Evolutionary conservation across 2,329 filamentous ascomycete species (phyloP).

Genomic region (Fusarium drepaniforme): DNA sequence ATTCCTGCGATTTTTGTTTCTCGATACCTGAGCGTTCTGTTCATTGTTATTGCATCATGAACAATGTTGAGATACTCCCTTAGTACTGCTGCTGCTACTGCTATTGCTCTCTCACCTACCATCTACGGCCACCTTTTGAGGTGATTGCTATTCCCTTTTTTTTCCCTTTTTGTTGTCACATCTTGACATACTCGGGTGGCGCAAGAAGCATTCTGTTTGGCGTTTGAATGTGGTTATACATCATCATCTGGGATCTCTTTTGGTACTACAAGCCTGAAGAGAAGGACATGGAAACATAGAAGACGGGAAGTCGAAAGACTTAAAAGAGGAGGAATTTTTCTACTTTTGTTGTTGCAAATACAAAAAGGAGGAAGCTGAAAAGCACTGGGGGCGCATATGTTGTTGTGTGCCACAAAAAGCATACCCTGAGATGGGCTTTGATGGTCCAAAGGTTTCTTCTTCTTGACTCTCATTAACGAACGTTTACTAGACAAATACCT

Average conservation of each 20-base stretch:
- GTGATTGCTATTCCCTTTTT: conserved; percentile 24
- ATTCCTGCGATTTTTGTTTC: conserved; percentile 27
- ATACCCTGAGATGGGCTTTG: conserved; percentile 32
- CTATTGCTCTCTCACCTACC: conserved; percentile 12
- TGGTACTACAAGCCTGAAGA: conserved; percentile 34
- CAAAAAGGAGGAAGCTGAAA: conserved; percentile 27
- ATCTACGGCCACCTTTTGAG: conserved; percentile 13
- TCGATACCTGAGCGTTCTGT: conserved; percentile 44
- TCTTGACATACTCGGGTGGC: conserved; percentile 21
- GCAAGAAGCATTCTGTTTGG: conserved; percentile 43
- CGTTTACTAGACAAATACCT: conserved; percentile 11
- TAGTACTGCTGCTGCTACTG: conserved; percentile 14
- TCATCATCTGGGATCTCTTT: conserved; percentile 38
- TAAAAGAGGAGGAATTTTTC: conserved; percentile 9
- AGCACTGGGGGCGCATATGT: conserved; percentile 10
- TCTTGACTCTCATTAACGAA: conserved; percentile 38
- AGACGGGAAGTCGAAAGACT: conserved; percentile 10
- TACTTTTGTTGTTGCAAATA: conserved; percentile 2
- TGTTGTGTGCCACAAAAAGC: conserved; percentile 27
- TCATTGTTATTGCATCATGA: conserved; percentile 39
- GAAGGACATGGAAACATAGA: conserved; percentile 32
- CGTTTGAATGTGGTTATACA: conserved; percentile 43
- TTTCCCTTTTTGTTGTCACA: conserved; percentile 21
- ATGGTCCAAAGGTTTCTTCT: conserved; percentile 29
- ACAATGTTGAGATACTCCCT: conserved; percentile 22